Evolutionary conservation across 805 yeast genomes (phyloP).

Genomic region (Candida parachauliodes): DNA sequence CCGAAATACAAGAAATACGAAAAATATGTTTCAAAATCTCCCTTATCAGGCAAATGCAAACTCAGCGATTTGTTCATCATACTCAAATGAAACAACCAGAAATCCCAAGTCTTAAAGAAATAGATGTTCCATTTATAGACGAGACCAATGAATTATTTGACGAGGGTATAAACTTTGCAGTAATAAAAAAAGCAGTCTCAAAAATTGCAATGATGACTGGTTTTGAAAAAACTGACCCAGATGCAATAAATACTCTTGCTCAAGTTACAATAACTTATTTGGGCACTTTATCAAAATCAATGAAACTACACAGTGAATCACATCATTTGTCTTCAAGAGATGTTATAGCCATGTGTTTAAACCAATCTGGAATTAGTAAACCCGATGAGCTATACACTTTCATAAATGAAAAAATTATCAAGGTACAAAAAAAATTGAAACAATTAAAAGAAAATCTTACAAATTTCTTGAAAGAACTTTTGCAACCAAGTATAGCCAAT

Average conservation of each 20-base stretch:
- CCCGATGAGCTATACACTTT: slow-evolving; percentile 74
- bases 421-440: slow-evolving; percentile 63
- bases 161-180: slow-evolving; percentile 54
- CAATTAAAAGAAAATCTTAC: slow-evolving; percentile 69
- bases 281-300: slow-evolving; percentile 65
- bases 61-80: slow-evolving; percentile 69
- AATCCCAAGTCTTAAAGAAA: slow-evolving; percentile 55
- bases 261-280: slow-evolving; percentile 81
- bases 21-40: slow-evolving; percentile 85
- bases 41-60: slow-evolving; percentile 85
- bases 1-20: slow-evolving; percentile 82
- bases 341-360: slow-evolving; percentile 55
- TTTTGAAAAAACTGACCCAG: slow-evolving; percentile 76
- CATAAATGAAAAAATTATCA: slow-evolving; percentile 65
- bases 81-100: slow-evolving; percentile 71
- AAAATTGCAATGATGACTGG: slow-evolving; percentile 90
- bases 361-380: slow-evolving; percentile 83
- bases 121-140: slow-evolving; percentile 58
- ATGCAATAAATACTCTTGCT: slow-evolving; percentile 74
- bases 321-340: slow-evolving; percentile 42
- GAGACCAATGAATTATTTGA: slow-evolving; percentile 31
- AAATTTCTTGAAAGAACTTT: slow-evolving; percentile 67
- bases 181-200: slow-evolving; percentile 66
- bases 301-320: slow-evolving; percentile 71
- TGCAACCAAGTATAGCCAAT: slow-evolving; percentile 77